Evolutionary conservation across 352 stramenopile genomes (phyloP), one percentile per base, ranked within the genome.

Genomic region (Phytophthora quininea): DNA sequence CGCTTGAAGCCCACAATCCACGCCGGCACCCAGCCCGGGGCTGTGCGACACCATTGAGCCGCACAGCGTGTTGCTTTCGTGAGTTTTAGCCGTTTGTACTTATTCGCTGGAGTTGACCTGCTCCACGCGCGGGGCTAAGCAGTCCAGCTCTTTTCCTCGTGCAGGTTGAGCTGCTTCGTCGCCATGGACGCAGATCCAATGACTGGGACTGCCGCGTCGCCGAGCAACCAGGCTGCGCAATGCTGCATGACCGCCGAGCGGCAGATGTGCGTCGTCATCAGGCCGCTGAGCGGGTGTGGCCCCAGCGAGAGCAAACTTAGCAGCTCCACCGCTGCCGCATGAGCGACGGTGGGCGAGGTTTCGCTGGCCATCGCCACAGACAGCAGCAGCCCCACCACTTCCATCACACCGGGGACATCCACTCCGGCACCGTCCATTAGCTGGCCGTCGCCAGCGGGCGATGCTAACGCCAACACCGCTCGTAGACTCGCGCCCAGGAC

Each of bases 301-400:
- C 54, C 37, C 31, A 63, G 51, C 4, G 67, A 71, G 6, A 74
- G 42, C 27, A 74, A 27, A 15, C n/a, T 51, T 3, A 62, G 67
- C 55, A 74, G 38, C 31, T 57, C 67, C 50, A 60, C 7, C 4
- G 46, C 50, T 3, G 67, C 67, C 40, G 19, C 55, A 6, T 32
- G 60, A 42, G 67, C 67, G 12, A 71, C 37, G 7, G 37, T 15
- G 24, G 55, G 61, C 6, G 51, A 53, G 45, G 32, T 38, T 42
- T 74, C 61, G 14, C 29, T 45, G 8, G 43, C 54, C 31, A 38
- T 63, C 29, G 61, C 70, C 24, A 71, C 33, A 35, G 67, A 67
- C 43, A 74, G 19, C 50, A 74, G 40, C 45, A 74, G 55, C n/a
- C 67, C 67, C 37, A 74, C 67, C n/a, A 63, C 54, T 46, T 66